Evolutionary conservation across 2,329 filamentous ascomycete species (phyloP), one percentile per base, ranked within the genome.

Genomic region (Hymenoscyphus salicellus): DNA sequence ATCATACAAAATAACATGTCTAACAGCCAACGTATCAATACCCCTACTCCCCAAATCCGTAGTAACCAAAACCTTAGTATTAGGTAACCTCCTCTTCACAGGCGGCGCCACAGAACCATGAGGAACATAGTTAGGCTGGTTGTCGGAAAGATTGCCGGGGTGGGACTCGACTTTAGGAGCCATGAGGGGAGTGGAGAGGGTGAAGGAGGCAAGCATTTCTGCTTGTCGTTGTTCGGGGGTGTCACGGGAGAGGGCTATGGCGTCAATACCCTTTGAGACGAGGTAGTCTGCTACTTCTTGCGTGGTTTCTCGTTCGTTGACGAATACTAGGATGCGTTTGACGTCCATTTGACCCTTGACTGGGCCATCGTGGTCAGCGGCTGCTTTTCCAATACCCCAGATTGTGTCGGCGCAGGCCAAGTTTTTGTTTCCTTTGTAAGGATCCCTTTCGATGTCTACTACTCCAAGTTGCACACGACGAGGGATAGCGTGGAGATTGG

Each of bases 351-450:
- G 80, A 49, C 81, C 84, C 61, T 84, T 83, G 32, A 80, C 78
- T 30, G 79, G 75, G 4, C 84, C 84, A 63, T 89, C 86, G 67
- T 89, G 82, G 30, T 80, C 80, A 7, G 82, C 79, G 1, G 85
- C 84, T 55, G 93, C 89, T 75, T 92, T 93, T 65, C 93, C 93
- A 66, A 99, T 94, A 38, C 91, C 89, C 87, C 93, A 97, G 74
- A 99, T 94, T 14, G 90, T 91, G 75, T 99, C 94, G 3, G 95
- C 95, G 76, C 94, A 98, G 11, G 95, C 96, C 5, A 99, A 85
- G 72, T 89, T 85, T 77, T 96, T 95, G 82, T 97, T 97, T 73
- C 95, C 93, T 68, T 88, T 88, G 79, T 97, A 99, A 0, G 93
- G 93, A n/a, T 96, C 89, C 71, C 90, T 92, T 69, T 94, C 89